Conservation (phyloP, 2,329 filamentous ascomycete species). For the Cladosporium velox region DNA sequence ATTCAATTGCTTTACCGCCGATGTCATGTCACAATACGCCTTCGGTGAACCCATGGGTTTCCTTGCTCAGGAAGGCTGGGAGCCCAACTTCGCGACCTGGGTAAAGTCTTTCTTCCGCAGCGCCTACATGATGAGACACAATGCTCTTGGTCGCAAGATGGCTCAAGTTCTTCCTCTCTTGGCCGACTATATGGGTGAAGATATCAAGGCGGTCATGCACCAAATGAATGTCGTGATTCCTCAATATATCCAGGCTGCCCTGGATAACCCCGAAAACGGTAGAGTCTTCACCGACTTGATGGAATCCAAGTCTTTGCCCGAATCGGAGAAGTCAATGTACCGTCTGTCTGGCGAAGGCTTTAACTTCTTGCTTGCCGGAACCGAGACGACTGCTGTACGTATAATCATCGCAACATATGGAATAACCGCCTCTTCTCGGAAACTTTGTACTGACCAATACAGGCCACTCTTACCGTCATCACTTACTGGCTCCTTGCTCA, state of each 20-base stretch:
- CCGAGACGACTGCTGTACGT: conserved; percentile 23
- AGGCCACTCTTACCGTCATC: conserved; percentile 17
- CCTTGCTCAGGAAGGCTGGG: conserved; percentile 43
- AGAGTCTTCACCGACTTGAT: conserved; percentile 13
- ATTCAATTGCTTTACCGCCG: conserved; percentile 56
- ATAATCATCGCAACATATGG: neutral
- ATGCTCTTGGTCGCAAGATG: conserved; percentile 14
- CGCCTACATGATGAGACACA: conserved; percentile 21
- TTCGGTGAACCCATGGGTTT: conserved; percentile 58
- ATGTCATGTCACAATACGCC: conserved; percentile 57
- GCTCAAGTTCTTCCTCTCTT: conserved; percentile 10
- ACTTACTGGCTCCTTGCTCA: conserved; percentile 23
- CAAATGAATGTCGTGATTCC: conserved; percentile 15
- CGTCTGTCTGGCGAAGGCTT: conserved; percentile 22
- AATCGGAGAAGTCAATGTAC: conserved; percentile 19
- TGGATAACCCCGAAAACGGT: conserved; percentile 9
- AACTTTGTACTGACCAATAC: neutral
- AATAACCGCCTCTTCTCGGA: neutral
- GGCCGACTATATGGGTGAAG: conserved; percentile 19
- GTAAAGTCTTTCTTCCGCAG: conserved; percentile 21
- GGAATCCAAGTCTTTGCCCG: conserved; percentile 11
- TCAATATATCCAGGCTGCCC: conserved; percentile 8
- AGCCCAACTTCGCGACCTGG: conserved; percentile 17
- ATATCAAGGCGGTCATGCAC: conserved; percentile 14
- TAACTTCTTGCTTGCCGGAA: conserved; percentile 23